Evolutionary conservation across 176 grass and related monocot species (phyloP).

Genomic region (Ensete glaucum): DNA sequence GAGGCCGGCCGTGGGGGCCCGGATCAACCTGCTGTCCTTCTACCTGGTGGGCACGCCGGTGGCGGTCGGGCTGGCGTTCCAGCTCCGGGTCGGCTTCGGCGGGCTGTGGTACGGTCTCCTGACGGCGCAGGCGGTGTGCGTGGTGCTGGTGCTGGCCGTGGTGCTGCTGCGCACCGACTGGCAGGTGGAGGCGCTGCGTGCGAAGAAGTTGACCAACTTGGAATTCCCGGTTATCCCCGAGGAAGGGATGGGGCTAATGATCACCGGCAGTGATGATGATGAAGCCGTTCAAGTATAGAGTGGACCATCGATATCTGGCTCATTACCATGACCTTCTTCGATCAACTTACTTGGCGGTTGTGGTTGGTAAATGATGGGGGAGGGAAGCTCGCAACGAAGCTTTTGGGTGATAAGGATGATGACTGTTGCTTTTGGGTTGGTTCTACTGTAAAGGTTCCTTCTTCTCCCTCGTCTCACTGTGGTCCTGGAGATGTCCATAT

Average conservation of each 20-base stretch:
- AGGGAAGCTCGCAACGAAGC: background rate
- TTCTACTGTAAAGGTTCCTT: no score
- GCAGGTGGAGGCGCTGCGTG: conserved; percentile 64
- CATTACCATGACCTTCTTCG: no score
- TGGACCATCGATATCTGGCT: no score
- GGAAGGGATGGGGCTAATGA: conserved; percentile 36
- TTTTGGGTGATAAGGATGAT: background rate
- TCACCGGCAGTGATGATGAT: background rate
- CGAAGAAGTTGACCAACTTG: conserved; percentile 51
- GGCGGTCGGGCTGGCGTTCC: conserved; percentile 61
- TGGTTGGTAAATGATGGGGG: background rate
- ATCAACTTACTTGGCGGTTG: background rate
- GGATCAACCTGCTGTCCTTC: conserved; percentile 95
- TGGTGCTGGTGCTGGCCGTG: conserved; percentile 48
- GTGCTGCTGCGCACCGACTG: conserved; percentile 79
- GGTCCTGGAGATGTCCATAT: no score
- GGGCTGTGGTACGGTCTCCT: conserved; percentile 91
- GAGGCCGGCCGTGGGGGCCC: conserved; percentile 51
- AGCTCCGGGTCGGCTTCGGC: conserved; percentile 31
- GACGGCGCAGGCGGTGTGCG: conserved; percentile 63
- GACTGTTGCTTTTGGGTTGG: no score
- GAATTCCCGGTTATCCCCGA: conserved; percentile 19
- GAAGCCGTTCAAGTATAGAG: no score
- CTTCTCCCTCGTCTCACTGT: no score
- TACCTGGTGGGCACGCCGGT: conserved; percentile 84